A percentile compares a stretch with the other conserved stretches of the same genome.
Evolutionary conservation across 805 yeast species (phyloP).

Genomic region (Ogataea philodendri): DNA sequence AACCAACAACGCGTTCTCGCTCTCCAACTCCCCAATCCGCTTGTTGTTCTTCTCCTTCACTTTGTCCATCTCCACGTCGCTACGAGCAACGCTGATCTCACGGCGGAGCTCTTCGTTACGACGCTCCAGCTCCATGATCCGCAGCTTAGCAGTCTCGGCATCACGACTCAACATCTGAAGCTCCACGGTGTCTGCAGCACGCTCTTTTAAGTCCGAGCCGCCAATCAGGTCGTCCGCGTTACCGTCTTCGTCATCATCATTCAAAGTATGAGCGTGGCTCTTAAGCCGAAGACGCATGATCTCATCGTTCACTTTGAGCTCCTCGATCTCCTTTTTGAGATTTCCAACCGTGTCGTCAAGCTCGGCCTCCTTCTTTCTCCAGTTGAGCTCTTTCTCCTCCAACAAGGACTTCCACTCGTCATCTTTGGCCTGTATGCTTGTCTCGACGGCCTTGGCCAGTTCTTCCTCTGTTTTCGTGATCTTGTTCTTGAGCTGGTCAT

Average conservation of each 20-base stretch:
- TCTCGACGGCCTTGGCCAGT: constrained; percentile 51
- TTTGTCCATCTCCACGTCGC: constrained; percentile 43
- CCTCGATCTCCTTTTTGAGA: constrained; percentile 56
- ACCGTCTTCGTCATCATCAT: constrained; percentile 26
- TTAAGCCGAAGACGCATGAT: constrained; percentile 59
- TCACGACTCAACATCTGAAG: constrained; percentile 72
- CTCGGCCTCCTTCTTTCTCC: constrained; percentile 59
- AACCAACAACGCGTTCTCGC: constrained; percentile 63
- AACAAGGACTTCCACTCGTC: constrained; percentile 64
- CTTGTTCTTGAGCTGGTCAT: constrained; percentile 68
- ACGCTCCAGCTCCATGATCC: constrained; percentile 68
- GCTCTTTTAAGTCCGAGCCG: constrained; percentile 16
- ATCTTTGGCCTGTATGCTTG: constrained; percentile 65
- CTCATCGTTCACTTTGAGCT: constrained; percentile 61
- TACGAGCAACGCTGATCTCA: constrained; percentile 56
- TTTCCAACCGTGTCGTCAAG: constrained; percentile 49
- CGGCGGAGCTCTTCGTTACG: constrained; percentile 73
- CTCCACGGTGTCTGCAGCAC: constrained; percentile 46
- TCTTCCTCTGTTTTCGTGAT: constrained; percentile 59
- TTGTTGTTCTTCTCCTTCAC: constrained; percentile 42
- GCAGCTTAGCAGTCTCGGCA: constrained; percentile 63
- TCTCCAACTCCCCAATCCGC: constrained; percentile 55
- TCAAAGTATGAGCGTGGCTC: constrained; percentile 45
- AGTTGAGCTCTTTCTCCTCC: constrained; percentile 71
- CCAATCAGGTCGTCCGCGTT: constrained; percentile 6